phyloP scores from a whole-genome alignment of 345 rosid genomes.

The Streptanthus diversifolius region DNA sequence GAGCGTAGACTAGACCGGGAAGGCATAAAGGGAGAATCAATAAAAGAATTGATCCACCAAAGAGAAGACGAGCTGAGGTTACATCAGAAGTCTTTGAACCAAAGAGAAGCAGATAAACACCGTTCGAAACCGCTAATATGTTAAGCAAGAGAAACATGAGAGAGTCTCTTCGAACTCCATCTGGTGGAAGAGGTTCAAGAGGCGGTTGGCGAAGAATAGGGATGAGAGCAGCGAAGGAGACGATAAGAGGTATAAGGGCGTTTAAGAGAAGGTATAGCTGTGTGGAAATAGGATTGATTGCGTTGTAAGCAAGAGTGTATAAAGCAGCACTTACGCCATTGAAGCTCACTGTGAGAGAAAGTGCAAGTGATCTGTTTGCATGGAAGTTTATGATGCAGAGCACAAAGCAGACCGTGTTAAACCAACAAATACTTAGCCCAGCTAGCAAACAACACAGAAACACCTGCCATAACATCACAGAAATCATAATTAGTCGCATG shows the following conservation, averaged over 20 bases:
- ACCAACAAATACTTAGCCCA: constrained; percentile 96
- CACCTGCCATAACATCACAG: constrained; percentile 48
- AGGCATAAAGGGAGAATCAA: constrained; percentile 67
- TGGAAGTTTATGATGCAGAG: constrained; percentile 87
- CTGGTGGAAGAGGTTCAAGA: constrained; percentile 69
- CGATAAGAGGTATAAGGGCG: constrained; percentile 57
- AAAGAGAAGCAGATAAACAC: constrained; percentile 73
- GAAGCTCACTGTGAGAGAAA: constrained; percentile 87
- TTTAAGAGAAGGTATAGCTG: constrained; percentile 71
- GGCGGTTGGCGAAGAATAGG: constrained; percentile 91
- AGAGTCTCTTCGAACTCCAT: constrained; percentile 65
- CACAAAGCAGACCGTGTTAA: constrained; percentile 93
- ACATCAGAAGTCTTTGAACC: constrained; percentile 43
- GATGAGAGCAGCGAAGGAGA: constrained; percentile 55
- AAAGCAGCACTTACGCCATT: constrained; percentile 95
- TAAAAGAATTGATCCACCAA: constrained; percentile 67
- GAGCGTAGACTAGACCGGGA: constrained; percentile 77
- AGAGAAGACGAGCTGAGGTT: constrained; percentile 47
- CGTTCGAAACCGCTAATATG: constrained; percentile 60
- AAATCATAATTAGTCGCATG: constrained; percentile 7
- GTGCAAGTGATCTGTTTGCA: constrained; percentile 67
- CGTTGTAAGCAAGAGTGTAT: constrained; percentile 72
- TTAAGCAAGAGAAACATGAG: constrained; percentile 74
- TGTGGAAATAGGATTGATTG: constrained; percentile 54
- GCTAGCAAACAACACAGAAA: constrained; percentile 75